Evolutionary conservation across 2,329 filamentous ascomycete species (phyloP).

Genomic region (Alternaria gaisen): DNA sequence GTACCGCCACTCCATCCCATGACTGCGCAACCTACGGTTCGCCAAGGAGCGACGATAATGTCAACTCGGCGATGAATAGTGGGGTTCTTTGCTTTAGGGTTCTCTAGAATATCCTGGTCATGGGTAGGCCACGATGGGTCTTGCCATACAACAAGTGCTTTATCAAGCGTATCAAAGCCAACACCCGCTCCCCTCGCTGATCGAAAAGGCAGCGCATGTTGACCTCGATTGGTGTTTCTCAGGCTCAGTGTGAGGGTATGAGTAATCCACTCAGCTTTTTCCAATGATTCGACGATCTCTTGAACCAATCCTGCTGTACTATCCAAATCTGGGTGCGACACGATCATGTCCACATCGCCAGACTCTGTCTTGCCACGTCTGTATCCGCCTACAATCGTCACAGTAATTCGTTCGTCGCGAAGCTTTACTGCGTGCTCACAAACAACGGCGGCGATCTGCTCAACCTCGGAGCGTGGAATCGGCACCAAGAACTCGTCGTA

Average conservation of each 20-base stretch:
- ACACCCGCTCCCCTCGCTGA: constrained; percentile 53
- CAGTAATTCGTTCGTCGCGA: constrained; percentile 63
- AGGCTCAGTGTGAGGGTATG: constrained; percentile 79
- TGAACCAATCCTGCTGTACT: constrained; percentile 75
- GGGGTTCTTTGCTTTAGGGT: constrained; percentile 65
- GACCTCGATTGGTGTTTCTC: constrained; percentile 75
- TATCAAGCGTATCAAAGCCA: constrained; percentile 89
- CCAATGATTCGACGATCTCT: constrained; percentile 75
- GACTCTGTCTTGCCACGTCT: constrained; percentile 76
- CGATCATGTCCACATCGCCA: constrained; percentile 85
- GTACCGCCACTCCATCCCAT: constrained; percentile 89
- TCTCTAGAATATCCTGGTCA: constrained; percentile 44
- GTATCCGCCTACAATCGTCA: constrained; percentile 80
- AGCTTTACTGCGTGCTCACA: constrained; percentile 72
- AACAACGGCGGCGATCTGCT: constrained; percentile 71
- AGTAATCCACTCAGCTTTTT: constrained; percentile 75
- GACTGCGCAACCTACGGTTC: constrained; percentile 85
- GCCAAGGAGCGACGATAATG: constrained; percentile 90
- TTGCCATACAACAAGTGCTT: constrained; percentile 93
- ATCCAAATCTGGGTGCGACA: constrained; percentile 78
- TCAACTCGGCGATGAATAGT: constrained; percentile 87
- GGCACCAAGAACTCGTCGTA: constrained; percentile 82
- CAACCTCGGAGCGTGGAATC: constrained; percentile 78
- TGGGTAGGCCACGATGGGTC: constrained; percentile 62
- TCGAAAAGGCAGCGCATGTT: constrained; percentile 68